phyloP scores from a whole-genome alignment of 768 basidiomycete genomes.

The Mycena sanguinolenta region DNA sequence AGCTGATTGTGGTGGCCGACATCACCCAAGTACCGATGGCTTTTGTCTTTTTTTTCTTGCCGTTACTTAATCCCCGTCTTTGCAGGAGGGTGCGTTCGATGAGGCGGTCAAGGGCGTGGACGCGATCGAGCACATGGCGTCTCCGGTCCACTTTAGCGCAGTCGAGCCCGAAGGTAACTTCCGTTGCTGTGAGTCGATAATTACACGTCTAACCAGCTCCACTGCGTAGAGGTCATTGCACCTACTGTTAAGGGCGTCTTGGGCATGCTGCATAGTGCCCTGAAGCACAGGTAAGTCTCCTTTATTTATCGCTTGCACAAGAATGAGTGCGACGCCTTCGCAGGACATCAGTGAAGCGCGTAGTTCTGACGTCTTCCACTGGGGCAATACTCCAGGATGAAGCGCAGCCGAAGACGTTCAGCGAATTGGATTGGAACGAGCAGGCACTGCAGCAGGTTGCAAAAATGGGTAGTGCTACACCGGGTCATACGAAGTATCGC shows the following conservation, averaged over 20 bases:
- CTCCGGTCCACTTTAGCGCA: not conserved
- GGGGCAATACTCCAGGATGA: conserved; percentile 57
- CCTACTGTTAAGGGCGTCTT: conserved; percentile 61
- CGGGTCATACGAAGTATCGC: conserved; percentile 65
- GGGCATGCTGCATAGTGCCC: conserved; percentile 51
- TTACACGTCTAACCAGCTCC: too few relatives aligned
- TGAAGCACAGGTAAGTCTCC: conserved; percentile 55
- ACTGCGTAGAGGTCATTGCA: conserved; percentile 24
- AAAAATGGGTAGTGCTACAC: conserved; percentile 62
- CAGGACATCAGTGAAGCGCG: conserved; percentile 60
- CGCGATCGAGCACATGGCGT: not conserved
- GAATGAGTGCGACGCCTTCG: not conserved
- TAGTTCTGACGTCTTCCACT: conserved; percentile 72
- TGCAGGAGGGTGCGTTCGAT: conserved; percentile 37
- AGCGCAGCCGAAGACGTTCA: conserved; percentile 48
- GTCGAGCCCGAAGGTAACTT: not conserved
- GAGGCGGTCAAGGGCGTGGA: conserved; percentile 68
- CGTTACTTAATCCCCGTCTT: too few relatives aligned
- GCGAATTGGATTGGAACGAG: conserved; percentile 73
- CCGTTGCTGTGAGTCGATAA: too few relatives aligned
- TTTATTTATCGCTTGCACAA: not conserved
- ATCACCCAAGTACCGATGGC: conserved; percentile 61
- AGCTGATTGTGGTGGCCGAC: conserved; percentile 77
- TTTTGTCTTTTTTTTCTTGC: too few relatives aligned
- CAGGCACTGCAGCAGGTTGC: conserved; percentile 61